Conservation (phyloP, 83 land plant genomes). For the Thuja plicata region DNA sequence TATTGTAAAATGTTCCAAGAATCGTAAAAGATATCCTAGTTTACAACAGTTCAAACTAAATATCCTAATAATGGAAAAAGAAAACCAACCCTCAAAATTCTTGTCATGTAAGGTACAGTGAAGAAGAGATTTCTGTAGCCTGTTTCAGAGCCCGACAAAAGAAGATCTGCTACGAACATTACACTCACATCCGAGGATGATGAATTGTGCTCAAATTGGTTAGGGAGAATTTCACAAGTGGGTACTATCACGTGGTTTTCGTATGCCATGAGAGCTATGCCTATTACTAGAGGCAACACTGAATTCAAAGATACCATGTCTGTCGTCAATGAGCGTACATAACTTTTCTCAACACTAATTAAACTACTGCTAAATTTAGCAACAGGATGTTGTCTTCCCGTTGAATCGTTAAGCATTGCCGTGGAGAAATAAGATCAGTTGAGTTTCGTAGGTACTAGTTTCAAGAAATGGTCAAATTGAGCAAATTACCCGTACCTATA, state of each 20-base stretch:
- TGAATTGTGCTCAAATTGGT: neutral
- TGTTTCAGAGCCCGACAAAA: conserved; percentile 42
- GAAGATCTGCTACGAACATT: conserved; percentile 54
- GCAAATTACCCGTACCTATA: too few relatives aligned
- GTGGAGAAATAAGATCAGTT: too few relatives aligned
- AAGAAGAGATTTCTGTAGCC: conserved; percentile 26
- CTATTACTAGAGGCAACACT: conserved; percentile 26
- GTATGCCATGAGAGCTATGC: conserved; percentile 20
- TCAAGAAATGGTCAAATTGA: too few relatives aligned
- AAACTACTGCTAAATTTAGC: neutral
- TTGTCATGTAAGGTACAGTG: conserved; percentile 35
- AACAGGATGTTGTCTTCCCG: neutral
- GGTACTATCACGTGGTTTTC: conserved; percentile 42
- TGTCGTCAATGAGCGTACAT: neutral
- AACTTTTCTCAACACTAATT: too few relatives aligned
- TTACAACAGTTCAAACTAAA: neutral
- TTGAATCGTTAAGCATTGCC: neutral
- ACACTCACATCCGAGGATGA: conserved; percentile 31
- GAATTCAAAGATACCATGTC: conserved; percentile 26
- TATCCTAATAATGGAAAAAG: neutral
- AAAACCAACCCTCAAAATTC: conserved; percentile 32
- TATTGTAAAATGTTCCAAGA: neutral
- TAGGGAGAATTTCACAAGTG: conserved; percentile 32
- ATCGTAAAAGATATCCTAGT: neutral
- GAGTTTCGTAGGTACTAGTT: too few relatives aligned